A percentile compares a stretch with the other conserved stretches of the same genome.
Conservation (phyloP, 1,284 basidiomycete species). For the Pseudozyma tsukubaensis region DNA sequence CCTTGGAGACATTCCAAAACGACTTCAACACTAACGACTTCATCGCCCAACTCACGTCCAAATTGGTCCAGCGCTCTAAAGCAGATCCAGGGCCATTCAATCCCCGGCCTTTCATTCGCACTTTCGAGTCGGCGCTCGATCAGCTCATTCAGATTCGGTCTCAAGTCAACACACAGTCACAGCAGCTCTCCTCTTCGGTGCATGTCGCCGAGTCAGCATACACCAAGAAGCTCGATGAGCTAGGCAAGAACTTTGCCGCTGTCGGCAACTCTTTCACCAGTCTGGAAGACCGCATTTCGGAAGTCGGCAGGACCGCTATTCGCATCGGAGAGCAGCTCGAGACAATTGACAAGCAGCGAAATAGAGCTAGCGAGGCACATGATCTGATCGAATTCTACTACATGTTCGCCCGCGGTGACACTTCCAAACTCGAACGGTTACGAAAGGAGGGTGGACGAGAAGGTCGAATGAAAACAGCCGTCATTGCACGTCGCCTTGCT, state of each 20-base stretch:
- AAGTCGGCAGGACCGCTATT: conserved; percentile 93
- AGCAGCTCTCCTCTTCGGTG: conserved; percentile 91
- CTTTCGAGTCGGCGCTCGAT: conserved; percentile 90
- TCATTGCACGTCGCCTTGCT: conserved; percentile 86
- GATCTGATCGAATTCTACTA: conserved; percentile 96
- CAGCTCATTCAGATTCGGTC: conserved; percentile 84
- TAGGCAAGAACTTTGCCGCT: conserved; percentile 87
- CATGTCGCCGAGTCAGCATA: conserved; percentile 91
- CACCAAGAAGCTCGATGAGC: conserved; percentile 88
- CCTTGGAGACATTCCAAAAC: conserved; percentile 76
- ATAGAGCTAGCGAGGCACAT: conserved; percentile 91
- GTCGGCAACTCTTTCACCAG: conserved; percentile 61
- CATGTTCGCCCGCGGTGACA: conserved; percentile 87
- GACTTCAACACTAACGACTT: conserved; percentile 94
- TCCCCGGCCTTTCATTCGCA: conserved; percentile 89
- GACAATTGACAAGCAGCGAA: conserved; percentile 89
- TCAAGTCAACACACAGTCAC: conserved; percentile 86
- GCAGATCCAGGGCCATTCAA: conserved; percentile 87
- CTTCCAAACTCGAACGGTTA: conserved; percentile 79
- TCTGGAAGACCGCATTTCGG: conserved; percentile 76
- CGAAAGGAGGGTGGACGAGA: conserved; percentile 80
- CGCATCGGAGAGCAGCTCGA: conserved; percentile 94
- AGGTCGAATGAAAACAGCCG: conserved; percentile 87
- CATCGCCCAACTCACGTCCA: conserved; percentile 84
- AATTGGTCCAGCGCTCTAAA: conserved; percentile 84